Conservation (phyloP, 495 filamentous ascomycete species). For the Hypoxylon lienhwacheense region DNA sequence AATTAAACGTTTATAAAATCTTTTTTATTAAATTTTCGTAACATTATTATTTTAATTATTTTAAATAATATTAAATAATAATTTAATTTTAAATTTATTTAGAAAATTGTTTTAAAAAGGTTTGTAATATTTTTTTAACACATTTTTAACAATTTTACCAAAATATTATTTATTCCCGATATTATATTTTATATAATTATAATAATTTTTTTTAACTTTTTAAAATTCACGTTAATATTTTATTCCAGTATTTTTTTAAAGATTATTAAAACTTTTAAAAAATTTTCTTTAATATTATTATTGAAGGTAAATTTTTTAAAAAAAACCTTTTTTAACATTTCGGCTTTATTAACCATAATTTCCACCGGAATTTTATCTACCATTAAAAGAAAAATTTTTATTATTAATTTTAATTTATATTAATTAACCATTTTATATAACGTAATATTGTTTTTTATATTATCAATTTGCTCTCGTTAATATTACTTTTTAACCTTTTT, state of each 20-base stretch:
- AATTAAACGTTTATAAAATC: neutral
- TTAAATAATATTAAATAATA: neutral
- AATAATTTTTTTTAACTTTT: neutral
- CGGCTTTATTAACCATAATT: neutral
- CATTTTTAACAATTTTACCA: neutral
- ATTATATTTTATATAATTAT: neutral
- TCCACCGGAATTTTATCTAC: neutral
- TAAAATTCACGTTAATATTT: neutral
- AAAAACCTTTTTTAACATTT: neutral
- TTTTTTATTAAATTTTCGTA: neutral
- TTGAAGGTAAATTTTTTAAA: neutral
- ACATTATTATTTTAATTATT: neutral
- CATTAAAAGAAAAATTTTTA: neutral
- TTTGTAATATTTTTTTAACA: neutral
- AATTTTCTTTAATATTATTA: neutral
- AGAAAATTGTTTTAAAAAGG: neutral
- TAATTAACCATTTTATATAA: conserved; percentile 1
- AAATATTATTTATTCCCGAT: neutral
- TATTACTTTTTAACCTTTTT: neutral
- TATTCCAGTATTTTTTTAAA: neutral
- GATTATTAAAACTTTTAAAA: conserved; percentile 1
- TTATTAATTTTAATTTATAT: neutral
- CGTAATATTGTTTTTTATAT: neutral
- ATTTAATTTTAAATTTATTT: neutral
- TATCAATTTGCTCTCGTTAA: neutral